Percentiles rank a stretch among this genome's conserved stretches.
Conservation (phyloP, 2,329 filamentous ascomycete genomes). For the Raffaelea deltoideospora region DNA sequence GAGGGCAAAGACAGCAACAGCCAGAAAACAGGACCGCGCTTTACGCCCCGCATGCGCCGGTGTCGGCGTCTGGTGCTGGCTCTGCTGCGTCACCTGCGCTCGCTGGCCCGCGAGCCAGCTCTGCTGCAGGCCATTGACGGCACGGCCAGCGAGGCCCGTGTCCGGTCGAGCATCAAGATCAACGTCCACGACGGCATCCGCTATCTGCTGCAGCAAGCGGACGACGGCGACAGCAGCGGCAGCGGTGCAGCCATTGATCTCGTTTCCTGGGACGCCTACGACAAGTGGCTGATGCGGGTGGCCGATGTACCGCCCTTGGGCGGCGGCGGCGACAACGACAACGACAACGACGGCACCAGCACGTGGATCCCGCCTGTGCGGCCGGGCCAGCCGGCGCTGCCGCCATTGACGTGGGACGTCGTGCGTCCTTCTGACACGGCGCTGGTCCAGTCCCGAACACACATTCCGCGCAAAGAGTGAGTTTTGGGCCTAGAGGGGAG, state of each 20-base stretch:
- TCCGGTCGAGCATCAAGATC: slow-evolving; percentile 16
- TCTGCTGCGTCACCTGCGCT: slow-evolving; percentile 13
- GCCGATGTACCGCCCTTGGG: slow-evolving; percentile 24
- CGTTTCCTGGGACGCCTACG: slow-evolving; percentile 22
- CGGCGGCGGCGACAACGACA: neutral
- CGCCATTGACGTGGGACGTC: too few species aligned
- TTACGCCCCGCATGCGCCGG: too few species aligned
- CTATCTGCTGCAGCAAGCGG: slow-evolving; percentile 12
- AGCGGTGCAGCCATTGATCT: slow-evolving; percentile 8
- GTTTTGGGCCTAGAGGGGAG: too few species aligned
- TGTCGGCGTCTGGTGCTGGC: slow-evolving; percentile 16
- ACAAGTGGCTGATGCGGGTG: slow-evolving; percentile 43
- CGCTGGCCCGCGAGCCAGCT: slow-evolving; percentile 11
- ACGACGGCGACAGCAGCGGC: neutral
- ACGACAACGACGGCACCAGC: slow-evolving; percentile 11
- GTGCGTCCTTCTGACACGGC: slow-evolving; percentile 36
- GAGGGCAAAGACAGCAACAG: too few species aligned
- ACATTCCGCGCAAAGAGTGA: slow-evolving; percentile 39
- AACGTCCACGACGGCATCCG: slow-evolving; percentile 25
- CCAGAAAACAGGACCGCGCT: too few species aligned
- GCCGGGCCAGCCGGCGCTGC: slow-evolving; percentile 18
- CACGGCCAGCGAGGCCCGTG: neutral
- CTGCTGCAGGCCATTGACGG: slow-evolving; percentile 1
- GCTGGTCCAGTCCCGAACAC: slow-evolving; percentile 37
- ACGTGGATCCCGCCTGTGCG: neutral